A percentile compares a stretch with the other conserved stretches of the same genome.
These are phyloP conservation scores for Phytophthora hibernalis DNA, from an alignment of 352 stramenopile species.

Conservation along the genomic window DNA sequence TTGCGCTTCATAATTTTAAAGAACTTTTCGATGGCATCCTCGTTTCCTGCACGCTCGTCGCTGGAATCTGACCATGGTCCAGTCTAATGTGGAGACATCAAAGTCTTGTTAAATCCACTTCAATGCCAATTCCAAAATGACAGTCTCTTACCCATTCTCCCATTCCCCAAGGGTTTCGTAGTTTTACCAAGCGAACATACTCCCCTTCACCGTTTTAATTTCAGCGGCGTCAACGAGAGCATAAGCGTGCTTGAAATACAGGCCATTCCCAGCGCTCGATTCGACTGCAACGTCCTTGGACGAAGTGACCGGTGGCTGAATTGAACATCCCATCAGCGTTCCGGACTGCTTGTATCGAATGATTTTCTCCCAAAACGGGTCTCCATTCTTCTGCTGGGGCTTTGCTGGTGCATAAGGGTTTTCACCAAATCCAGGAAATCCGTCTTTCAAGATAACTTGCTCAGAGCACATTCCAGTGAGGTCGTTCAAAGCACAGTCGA, in stretches of 20 bases:
- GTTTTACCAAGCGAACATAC: slow-evolving; percentile 70
- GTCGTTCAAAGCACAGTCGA: slow-evolving; percentile 91
- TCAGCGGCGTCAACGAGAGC: slow-evolving; percentile 79
- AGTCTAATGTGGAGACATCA: slow-evolving; percentile 41
- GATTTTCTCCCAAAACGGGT: slow-evolving; percentile 87
- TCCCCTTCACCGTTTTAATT: slow-evolving; percentile 68
- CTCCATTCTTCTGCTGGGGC: slow-evolving; percentile 51
- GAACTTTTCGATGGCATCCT: slow-evolving; percentile 78
- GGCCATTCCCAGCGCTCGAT: slow-evolving; percentile 78
- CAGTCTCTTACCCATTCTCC: slow-evolving; percentile 83
- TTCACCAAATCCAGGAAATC: slow-evolving; percentile 81
- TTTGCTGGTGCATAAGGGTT: slow-evolving; percentile 61
- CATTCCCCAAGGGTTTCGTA: slow-evolving; percentile 93
- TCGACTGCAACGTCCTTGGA: slow-evolving; percentile 72
- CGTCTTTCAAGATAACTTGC: slow-evolving; percentile 87
- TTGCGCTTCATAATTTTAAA: slow-evolving; percentile 78
- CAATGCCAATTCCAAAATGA: neutral
- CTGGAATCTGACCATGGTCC: slow-evolving; percentile 88
- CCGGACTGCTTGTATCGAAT: slow-evolving; percentile 79
- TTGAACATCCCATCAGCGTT: slow-evolving; percentile 93
- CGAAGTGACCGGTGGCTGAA: slow-evolving; percentile 72
- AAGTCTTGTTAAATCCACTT: neutral
- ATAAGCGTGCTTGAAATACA: slow-evolving; percentile 92
- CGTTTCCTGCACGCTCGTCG: slow-evolving; percentile 76
- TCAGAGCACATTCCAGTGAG: slow-evolving; percentile 91